phyloP scores from a whole-genome alignment of 306 rosid genomes.

The Vigna trinervia region DNA sequence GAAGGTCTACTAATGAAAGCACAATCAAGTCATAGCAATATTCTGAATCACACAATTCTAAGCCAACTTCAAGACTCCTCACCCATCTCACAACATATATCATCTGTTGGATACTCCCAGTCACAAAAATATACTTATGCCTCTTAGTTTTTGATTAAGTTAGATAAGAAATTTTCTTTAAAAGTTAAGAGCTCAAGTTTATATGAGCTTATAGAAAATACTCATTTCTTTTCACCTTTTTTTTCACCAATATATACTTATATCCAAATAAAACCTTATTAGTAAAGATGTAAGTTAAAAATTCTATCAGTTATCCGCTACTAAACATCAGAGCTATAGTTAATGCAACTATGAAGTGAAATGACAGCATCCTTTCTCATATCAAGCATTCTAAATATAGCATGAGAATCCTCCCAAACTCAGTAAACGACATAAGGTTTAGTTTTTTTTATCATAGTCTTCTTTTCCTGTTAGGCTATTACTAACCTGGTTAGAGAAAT shows the following conservation, averaged over 20 bases:
- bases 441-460: not conserved
- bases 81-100: not conserved
- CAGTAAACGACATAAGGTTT: not conserved
- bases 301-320: not conserved
- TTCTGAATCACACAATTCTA: constrained; percentile 21
- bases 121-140: not conserved
- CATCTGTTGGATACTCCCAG: not conserved
- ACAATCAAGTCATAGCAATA: constrained; percentile 15
- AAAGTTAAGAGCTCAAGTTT: not conserved
- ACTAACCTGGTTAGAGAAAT: constrained; percentile 1
- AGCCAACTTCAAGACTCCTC: constrained; percentile 7
- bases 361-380: constrained; percentile 13
- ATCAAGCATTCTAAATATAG: constrained; percentile 1
- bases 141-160: not conserved
- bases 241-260: not conserved
- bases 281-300: constrained; percentile 15
- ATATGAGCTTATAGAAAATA: not conserved
- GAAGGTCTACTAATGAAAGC: constrained; percentile 15
- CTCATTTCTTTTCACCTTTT: not conserved
- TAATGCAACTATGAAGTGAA: constrained; percentile 9
- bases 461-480: not conserved
- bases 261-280: not conserved
- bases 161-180: not conserved
- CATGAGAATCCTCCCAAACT: constrained; percentile 2
- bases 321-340: constrained; percentile 23